These are phyloP conservation scores for Pseudomassariella vexata DNA, from an alignment of 2,329 filamentous ascomycete genomes.

Conservation along the genomic window DNA sequence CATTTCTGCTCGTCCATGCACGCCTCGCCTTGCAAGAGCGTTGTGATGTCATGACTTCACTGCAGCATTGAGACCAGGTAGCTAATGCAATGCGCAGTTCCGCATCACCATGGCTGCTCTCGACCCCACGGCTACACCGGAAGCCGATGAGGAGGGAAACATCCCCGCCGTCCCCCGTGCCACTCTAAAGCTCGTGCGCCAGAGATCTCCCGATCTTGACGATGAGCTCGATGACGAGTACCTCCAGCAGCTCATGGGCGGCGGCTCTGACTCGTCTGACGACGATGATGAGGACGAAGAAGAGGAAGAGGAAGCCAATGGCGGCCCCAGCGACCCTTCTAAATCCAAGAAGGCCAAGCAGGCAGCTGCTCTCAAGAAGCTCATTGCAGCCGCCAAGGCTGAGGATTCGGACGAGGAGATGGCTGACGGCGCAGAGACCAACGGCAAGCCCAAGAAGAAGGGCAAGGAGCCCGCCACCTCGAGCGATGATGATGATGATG, in stretches of 20 bases:
- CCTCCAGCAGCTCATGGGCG: conserved; percentile 47
- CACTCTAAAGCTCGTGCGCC: conserved; percentile 86
- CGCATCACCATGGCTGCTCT: conserved; percentile 98
- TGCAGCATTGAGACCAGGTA: conserved; percentile 2
- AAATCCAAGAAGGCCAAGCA: conserved; percentile 85
- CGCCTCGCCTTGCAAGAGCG: too few relatives aligned
- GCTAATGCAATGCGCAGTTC: conserved; percentile 55
- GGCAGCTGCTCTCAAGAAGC: conserved; percentile 70
- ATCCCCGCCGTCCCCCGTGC: conserved; percentile 63
- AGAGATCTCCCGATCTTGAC: conserved; percentile 52
- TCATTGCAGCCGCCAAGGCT: conserved; percentile 62
- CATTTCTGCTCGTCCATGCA: too few relatives aligned
- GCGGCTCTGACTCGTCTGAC: conserved; percentile 43
- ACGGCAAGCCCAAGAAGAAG: conserved; percentile 61
- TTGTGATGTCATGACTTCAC: too few relatives aligned
- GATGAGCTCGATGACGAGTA: conserved; percentile 65
- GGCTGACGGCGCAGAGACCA: conserved; percentile 52
- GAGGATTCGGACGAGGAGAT: conserved; percentile 65
- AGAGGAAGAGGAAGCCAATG: conserved; percentile 63
- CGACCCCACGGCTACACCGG: conserved; percentile 74
- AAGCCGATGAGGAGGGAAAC: conserved; percentile 59
- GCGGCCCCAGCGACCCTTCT: conserved; percentile 83
- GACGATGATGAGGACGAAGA: conserved; percentile 47
- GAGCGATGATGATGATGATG: conserved; percentile 43
- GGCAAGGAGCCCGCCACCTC: conserved; percentile 61